Percentiles rank a stretch among this genome's conserved stretches.
phyloP scores from a whole-genome alignment of 2,329 filamentous ascomycete genomes.

The Graphilbum ipis-grandicollis region DNA sequence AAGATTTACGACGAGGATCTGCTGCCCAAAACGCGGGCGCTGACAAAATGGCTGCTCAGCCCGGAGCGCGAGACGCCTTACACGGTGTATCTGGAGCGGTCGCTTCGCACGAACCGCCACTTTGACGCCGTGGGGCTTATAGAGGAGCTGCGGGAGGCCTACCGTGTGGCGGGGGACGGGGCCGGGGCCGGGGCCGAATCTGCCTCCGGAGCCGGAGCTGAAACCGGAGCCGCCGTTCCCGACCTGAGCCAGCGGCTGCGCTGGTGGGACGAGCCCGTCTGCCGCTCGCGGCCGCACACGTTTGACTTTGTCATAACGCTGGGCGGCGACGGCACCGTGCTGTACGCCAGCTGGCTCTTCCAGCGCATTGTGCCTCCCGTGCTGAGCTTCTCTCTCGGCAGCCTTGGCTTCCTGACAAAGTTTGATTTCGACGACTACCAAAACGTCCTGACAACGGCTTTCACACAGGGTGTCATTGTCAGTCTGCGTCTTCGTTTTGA shows the following conservation, averaged over 20 bases:
- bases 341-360: slow-evolving; percentile 94
- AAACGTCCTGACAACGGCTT: slow-evolving; percentile 51
- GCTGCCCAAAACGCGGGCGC: slow-evolving; percentile 57
- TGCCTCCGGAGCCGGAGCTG: slow-evolving; percentile 13
- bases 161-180: not conserved
- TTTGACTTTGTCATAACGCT: slow-evolving; percentile 91
- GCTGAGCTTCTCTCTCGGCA: slow-evolving; percentile 78
- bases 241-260: slow-evolving; percentile 38
- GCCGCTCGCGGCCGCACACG: slow-evolving; percentile 57
- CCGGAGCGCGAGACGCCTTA: slow-evolving; percentile 50
- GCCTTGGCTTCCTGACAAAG: slow-evolving; percentile 87
- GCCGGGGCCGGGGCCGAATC: slow-evolving; percentile 13
- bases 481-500: slow-evolving; percentile 81
- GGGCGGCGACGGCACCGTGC: slow-evolving; percentile 88
- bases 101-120: slow-evolving; percentile 48
- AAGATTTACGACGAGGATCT: slow-evolving; percentile 80
- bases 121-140: slow-evolving; percentile 61
- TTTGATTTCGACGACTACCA: slow-evolving; percentile 74
- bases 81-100: slow-evolving; percentile 69
- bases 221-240: slow-evolving; percentile 17
- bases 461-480: slow-evolving; percentile 72
- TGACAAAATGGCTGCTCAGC: slow-evolving; percentile 66
- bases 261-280: slow-evolving; percentile 74
- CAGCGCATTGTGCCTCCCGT: slow-evolving; percentile 90
- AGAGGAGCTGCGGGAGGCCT: slow-evolving; percentile 29